These are phyloP conservation scores for Taphrina confusa DNA, from an alignment of 1,139 yeast genomes.

Conservation along the genomic window DNA sequence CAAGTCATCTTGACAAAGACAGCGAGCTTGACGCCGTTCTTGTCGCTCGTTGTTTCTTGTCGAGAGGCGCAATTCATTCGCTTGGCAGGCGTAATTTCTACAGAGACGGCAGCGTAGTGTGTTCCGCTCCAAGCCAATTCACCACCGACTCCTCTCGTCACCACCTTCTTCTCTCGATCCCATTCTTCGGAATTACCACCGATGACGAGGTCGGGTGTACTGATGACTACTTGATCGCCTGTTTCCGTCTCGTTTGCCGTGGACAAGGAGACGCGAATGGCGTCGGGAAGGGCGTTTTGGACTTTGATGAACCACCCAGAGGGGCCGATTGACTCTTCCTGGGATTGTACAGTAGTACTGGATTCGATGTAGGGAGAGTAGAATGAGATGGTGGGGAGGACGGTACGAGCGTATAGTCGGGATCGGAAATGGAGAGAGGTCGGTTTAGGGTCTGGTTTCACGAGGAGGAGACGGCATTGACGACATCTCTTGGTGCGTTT, in stretches of 20 bases:
- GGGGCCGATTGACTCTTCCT: not conserved
- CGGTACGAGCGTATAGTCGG: conserved; percentile 6
- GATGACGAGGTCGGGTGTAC: conserved; percentile 37
- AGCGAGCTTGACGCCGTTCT: not conserved
- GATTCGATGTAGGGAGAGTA: not conserved
- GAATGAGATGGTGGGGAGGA: conserved; percentile 6
- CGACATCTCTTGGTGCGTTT: conserved; percentile 25
- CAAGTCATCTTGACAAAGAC: conserved; percentile 5
- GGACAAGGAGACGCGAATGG: conserved; percentile 35
- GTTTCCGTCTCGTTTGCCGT: conserved; percentile 37
- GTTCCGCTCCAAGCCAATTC: not conserved
- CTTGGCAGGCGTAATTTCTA: not conserved
- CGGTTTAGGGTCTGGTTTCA: conserved; percentile 19
- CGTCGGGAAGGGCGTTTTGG: conserved; percentile 38
- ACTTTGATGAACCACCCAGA: conserved; percentile 36
- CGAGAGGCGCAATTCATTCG: not conserved
- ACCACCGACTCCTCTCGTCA: conserved; percentile 1
- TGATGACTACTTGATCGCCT: conserved; percentile 37
- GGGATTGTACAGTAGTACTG: not conserved
- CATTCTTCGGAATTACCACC: conserved; percentile 38
- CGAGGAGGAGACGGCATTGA: conserved; percentile 11
- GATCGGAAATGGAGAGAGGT: conserved; percentile 5
- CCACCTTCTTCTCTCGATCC: conserved; percentile 16
- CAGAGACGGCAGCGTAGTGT: not conserved
- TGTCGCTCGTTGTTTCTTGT: not conserved